Conservation (phyloP, 2,329 filamentous ascomycete genomes). For the Cladophialophora yegresii region DNA sequence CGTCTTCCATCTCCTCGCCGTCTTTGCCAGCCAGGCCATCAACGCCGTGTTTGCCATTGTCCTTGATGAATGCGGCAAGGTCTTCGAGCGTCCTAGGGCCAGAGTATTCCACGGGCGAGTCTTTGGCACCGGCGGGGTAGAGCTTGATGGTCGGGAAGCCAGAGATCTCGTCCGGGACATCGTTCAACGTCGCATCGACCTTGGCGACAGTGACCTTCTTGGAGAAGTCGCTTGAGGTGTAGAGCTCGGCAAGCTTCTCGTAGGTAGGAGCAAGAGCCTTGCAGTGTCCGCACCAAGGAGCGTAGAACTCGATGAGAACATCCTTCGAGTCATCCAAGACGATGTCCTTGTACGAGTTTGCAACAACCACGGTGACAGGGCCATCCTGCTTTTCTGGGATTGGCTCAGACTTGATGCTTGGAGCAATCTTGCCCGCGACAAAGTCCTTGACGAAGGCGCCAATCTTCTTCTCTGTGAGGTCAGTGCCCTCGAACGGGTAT, state of each 20-base stretch:
- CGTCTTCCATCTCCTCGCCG: constrained; percentile 61
- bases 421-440: constrained; percentile 80
- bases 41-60: constrained; percentile 89
- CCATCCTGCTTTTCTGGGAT: constrained; percentile 92
- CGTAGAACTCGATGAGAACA: constrained; percentile 97
- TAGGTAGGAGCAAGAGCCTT: constrained; percentile 70
- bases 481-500: constrained; percentile 84
- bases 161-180: constrained; percentile 93
- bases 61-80: constrained; percentile 85
- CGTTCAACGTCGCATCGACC: constrained; percentile 94
- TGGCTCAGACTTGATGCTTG: constrained; percentile 97
- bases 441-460: constrained; percentile 84
- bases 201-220: constrained; percentile 73
- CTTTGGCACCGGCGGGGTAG: constrained; percentile 87
- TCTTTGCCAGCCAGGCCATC: constrained; percentile 62
- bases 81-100: constrained; percentile 89
- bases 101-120: constrained; percentile 78
- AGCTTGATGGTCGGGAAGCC: constrained; percentile 99
- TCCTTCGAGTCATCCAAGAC: constrained; percentile 95
- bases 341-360: constrained; percentile 87
- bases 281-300: constrained; percentile 76
- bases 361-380: constrained; percentile 82
- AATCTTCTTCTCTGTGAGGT: constrained; percentile 73
- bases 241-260: constrained; percentile 63
- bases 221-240: constrained; percentile 53